phyloP scores from a whole-genome alignment of 177 flowering plant genomes.

The Vitis hybrid region DNA sequence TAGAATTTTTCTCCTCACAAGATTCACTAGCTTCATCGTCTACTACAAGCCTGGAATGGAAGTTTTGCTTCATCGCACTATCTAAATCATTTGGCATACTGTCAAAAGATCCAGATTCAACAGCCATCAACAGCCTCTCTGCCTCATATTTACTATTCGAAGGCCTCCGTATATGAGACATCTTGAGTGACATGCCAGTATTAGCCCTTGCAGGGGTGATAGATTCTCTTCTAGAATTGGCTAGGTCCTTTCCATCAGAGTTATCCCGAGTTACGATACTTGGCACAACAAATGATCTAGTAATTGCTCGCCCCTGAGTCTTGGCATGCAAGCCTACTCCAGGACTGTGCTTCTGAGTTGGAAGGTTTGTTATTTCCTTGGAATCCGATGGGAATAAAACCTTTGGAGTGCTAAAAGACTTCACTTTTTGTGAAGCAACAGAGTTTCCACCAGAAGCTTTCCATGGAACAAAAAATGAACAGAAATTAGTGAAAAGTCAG shows the following conservation, averaged over 20 bases:
- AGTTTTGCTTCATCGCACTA: slow-evolving; percentile 22
- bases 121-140: slow-evolving; percentile 22
- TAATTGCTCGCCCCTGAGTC: slow-evolving; percentile 26
- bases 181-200: slow-evolving; percentile 42
- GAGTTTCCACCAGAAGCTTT: slow-evolving; percentile 60
- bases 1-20: slow-evolving; percentile 31
- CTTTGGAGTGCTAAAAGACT: slow-evolving; percentile 34
- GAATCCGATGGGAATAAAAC: slow-evolving; percentile 29
- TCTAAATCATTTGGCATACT: slow-evolving; percentile 28
- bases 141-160: slow-evolving; percentile 30
- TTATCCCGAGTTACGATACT: slow-evolving; percentile 57
- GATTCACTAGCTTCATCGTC: slow-evolving; percentile 36
- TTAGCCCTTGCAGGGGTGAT: slow-evolving; percentile 36
- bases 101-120: slow-evolving; percentile 32
- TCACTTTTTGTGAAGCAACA: slow-evolving; percentile 33
- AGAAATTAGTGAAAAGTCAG: background rate
- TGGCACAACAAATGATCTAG: slow-evolving; percentile 50
- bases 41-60: slow-evolving; percentile 24
- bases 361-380: slow-evolving; percentile 30
- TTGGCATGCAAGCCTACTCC: slow-evolving; percentile 27
- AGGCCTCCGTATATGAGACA: slow-evolving; percentile 52
- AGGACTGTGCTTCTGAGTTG: slow-evolving; percentile 43
- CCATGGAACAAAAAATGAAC: slow-evolving; percentile 18
- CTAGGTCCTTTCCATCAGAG: slow-evolving; percentile 38
- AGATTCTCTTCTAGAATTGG: slow-evolving; percentile 46